These are phyloP conservation scores for Darksidea phi DNA, from an alignment of 495 filamentous ascomycete species.

Conservation along the genomic window DNA sequence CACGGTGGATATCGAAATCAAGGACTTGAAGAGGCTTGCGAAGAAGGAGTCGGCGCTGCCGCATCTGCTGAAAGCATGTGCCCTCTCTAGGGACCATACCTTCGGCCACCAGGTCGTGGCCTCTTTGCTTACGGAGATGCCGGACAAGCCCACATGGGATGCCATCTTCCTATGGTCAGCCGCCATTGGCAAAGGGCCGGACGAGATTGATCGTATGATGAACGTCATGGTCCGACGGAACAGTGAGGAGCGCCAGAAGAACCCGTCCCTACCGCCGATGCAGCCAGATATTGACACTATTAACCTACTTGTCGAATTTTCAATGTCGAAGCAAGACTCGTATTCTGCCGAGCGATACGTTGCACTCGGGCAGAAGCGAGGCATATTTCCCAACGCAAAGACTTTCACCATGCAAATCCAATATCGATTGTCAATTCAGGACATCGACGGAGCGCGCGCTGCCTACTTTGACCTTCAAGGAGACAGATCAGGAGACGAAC, in stretches of 20 bases:
- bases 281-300: slow-evolving; percentile 68
- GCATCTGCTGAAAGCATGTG: slow-evolving; percentile 50
- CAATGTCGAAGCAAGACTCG: slow-evolving; percentile 65
- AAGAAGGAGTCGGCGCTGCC: slow-evolving; percentile 13
- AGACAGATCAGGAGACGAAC: slow-evolving; percentile 51
- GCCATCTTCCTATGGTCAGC: slow-evolving; percentile 74
- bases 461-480: slow-evolving; percentile 61
- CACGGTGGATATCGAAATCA: slow-evolving; percentile 34
- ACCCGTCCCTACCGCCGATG: not conserved
- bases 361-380: slow-evolving; percentile 59
- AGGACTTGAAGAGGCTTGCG: not conserved
- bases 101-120: slow-evolving; percentile 66
- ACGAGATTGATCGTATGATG: slow-evolving; percentile 69
- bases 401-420: slow-evolving; percentile 74
- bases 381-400: slow-evolving; percentile 59
- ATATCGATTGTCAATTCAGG: slow-evolving; percentile 66
- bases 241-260: slow-evolving; percentile 33
- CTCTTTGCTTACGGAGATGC: slow-evolving; percentile 52
- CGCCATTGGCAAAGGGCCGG: slow-evolving; percentile 64
- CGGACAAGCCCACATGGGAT: slow-evolving; percentile 60
- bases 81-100: slow-evolving; percentile 57
- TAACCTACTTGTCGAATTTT: slow-evolving; percentile 71
- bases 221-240: slow-evolving; percentile 55
- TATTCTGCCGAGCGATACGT: slow-evolving; percentile 73
- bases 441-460: slow-evolving; percentile 64